Evolutionary conservation across 2,329 filamentous ascomycete species (phyloP), one percentile per base, ranked within the genome.

Genomic region (Diaporthe batatas): DNA sequence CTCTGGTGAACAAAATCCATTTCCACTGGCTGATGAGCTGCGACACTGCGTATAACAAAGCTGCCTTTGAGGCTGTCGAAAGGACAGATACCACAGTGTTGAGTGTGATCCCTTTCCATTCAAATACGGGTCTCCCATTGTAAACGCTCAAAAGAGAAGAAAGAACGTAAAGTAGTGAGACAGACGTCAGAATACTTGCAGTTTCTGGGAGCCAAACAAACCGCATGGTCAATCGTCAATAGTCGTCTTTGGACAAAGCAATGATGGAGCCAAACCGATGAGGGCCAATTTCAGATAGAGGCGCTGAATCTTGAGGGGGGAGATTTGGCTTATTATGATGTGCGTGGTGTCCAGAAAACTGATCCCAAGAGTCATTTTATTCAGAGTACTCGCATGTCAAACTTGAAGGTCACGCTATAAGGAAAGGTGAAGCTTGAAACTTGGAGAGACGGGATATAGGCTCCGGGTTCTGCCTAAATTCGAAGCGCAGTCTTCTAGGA

Each of bases 1-100:
- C 10, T 7, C 53, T 44, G 0, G 58, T 42, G 34, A 49, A 73
- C 7, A 73, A 49, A 7, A 68, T 59, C 58, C 72, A 71, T 47
- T 71, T 67, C 58, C 72, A 71, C 55, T 73, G 72, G 58, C 72
- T 71, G 23, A 67, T 42, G 21, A 59, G 55, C 51, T 59, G 51
- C 8, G 47, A 39, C 23, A 71, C 49, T 14, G 57, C 51, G 29
- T 39, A 59, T 42, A 73, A 12, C n/a, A 73, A 10, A 25, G 54
- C 34, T 18, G 68, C 68, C 7, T 71, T 67, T 7, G 54, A 58
- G 11, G 72, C 58, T 11, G 57, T 57, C 1, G 68, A 71, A 14
- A 73, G 29, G 2, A 65, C 57, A 16, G 68, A 68, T 5, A 73
- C 68, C 39, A 73, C 16, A 14, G 72, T 36, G 42, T 67, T 71